Evolutionary conservation across 495 filamentous ascomycete genomes (phyloP), one percentile per base, ranked within the genome.

Genomic region (Physcia stellaris): DNA sequence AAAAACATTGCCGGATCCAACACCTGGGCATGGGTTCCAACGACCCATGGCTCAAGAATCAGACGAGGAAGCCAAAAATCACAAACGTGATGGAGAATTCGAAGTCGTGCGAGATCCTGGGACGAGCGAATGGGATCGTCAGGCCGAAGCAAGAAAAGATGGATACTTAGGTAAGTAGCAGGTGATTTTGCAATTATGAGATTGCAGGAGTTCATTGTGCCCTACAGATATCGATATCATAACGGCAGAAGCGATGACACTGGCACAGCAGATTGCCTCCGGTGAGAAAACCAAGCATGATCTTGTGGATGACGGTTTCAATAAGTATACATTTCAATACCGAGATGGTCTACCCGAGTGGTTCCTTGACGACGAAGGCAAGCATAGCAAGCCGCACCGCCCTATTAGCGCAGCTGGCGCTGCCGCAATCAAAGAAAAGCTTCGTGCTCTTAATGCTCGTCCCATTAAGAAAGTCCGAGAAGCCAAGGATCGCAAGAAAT

Each of bases 391-490:
- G 56, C 75, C 75, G 5, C 77, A 86, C 35, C 81, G 84, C 27
- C 92, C 90, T 23, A 86, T 92, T 50, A 86, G 77, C 38, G 86
- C 86, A 48, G 85, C 84, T 12, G 92, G 79, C 0, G 88, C 92
- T 2, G 67, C 70, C 17, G 90, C 90, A n/a, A 94, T 96, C 64
- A 84, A 86, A 58, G 90, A 94, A 50, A 96, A 96, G 66, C 56
- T 79, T 52, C 81, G 87, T 4, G 86, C 92, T 2, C 73, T 94
- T 45, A 99, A 99, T 55, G 90, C 88, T 10, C 77, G 90, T 24
- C 90, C 90, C 0, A 96, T 96, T 73, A 99, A 99, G 76, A 99
- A 99, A 66, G 90, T 99, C 15, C 77, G 83, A 47, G 90, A 99
- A 58, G 90, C 90, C 17, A 85, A 87, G 60, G 87, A 84, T 22